Evolutionary conservation across 257 asterid genomes (phyloP).

Genomic region (Prunella vulgaris): DNA sequence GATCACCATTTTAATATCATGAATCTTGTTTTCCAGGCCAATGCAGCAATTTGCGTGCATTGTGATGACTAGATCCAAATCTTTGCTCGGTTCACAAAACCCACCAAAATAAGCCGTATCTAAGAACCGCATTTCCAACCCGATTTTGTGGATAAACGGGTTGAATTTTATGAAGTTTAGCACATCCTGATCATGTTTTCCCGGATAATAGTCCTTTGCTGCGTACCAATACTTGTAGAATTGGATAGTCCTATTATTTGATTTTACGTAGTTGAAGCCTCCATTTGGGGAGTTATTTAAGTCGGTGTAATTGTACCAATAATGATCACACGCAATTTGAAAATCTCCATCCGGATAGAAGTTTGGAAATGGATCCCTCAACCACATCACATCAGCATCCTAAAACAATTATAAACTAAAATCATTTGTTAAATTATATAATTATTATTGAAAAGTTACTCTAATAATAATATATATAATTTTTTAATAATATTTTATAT

Average conservation of each 20-base stretch:
- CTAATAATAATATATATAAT: too few relatives aligned
- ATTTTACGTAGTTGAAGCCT: conserved; percentile 44
- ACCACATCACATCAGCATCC: conserved; percentile 74
- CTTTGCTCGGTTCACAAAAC: conserved; percentile 49
- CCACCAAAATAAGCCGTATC: conserved; percentile 60
- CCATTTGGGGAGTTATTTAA: conserved; percentile 45
- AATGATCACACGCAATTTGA: conserved; percentile 61
- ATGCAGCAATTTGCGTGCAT: too few relatives aligned
- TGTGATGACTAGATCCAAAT: conserved; percentile 16
- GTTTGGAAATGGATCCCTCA: conserved; percentile 49
- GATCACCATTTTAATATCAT: conserved; percentile 23
- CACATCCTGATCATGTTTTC: conserved; percentile 60
- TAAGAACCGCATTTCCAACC: conserved; percentile 46
- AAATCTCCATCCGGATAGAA: conserved; percentile 47
- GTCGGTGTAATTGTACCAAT: conserved; percentile 29
- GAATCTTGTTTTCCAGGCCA: too few relatives aligned
- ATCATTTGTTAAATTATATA: not conserved
- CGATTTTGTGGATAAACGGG: conserved; percentile 29
- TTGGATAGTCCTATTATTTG: too few relatives aligned
- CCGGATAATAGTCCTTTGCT: conserved; percentile 30
- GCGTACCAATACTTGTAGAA: too few relatives aligned
- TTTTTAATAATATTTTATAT: too few relatives aligned
- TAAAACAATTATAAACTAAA: conserved; percentile 7
- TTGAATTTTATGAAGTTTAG: conserved; percentile 39
- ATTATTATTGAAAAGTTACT: too few relatives aligned